phyloP scores from a whole-genome alignment of 768 basidiomycete species.

The Leccinellum rugosiceps region DNA sequence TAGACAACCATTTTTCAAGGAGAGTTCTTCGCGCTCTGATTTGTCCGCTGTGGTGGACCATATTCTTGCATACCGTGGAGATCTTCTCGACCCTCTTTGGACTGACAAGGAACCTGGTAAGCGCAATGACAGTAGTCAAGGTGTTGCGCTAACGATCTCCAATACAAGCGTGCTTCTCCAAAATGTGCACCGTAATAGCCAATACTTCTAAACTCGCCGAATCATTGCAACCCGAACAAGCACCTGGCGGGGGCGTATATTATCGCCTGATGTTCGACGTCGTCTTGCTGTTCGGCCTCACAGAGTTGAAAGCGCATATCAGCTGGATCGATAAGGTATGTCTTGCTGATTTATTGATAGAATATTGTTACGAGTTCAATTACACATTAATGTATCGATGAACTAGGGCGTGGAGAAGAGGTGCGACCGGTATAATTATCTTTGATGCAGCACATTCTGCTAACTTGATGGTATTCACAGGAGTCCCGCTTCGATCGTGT shows the following conservation, averaged over 20 bases:
- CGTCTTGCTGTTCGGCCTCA: constrained; percentile 39
- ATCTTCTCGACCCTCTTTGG: constrained; percentile 6
- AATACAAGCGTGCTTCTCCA: constrained; percentile 4
- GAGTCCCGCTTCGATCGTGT: constrained; percentile 22
- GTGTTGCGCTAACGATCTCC: not conserved
- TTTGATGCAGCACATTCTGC: not conserved
- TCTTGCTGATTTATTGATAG: not conserved
- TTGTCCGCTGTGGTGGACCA: not conserved
- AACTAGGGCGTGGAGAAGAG: constrained; percentile 17
- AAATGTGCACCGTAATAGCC: constrained; percentile 11
- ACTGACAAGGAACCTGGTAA: constrained; percentile 14
- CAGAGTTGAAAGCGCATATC: constrained; percentile 45
- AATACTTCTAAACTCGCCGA: constrained; percentile 6
- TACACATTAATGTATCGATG: not conserved
- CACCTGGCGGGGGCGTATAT: not conserved
- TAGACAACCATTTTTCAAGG: not conserved
- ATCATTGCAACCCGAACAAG: not conserved
- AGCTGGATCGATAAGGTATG: constrained; percentile 36
- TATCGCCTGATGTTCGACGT: constrained; percentile 30
- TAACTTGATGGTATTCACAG: constrained; percentile 4
- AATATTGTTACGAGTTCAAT: not conserved
- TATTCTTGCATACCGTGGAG: constrained; percentile 18
- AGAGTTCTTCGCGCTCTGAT: not conserved
- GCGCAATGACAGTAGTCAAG: not conserved
- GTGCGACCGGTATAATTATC: not conserved